Evolutionary conservation across 2,329 filamentous ascomycete genomes (phyloP), one percentile per base, ranked within the genome.

Genomic region (Neofusicoccum parvum): DNA sequence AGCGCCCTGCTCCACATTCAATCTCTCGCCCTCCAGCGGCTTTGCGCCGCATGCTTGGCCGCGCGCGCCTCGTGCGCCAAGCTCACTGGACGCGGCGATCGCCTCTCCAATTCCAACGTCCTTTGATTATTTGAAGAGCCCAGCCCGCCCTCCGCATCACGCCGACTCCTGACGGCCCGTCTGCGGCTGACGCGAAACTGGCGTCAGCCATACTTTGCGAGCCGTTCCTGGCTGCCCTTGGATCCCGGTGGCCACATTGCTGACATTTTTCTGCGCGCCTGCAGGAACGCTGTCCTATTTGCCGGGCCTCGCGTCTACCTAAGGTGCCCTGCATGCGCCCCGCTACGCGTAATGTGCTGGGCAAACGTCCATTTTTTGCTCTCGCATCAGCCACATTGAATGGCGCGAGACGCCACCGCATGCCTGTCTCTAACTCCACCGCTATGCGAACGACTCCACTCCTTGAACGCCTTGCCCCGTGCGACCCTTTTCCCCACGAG

Each of bases 291-390:
- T 10, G 11, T 49, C 56, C 32, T 32, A 60, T 60, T 60, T 48
- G 56, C 43, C 39, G 41, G 15, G 43, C 14, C n/a, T 32, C 23
- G 15, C n/a, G 23, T 36, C n/a, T 32, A 32, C 27, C 54, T 20
- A 60, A 60, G 56, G 41, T 27, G 45, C 56, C 43, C 56, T 60
- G 43, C 56, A 37, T 60, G 12, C 56, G 32, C 56, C 56, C 56
- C 17, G 41, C 56, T 17, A 17, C 56, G 32, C 56, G 37, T 45
- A 46, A n/a, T 48, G 23, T 60, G 56, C 32, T 36, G 23, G 23
- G 23, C 23, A 36, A 41, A 46, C 9, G 23, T 34, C 12, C 34
- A n/a, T 37, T 48, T 48, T 20, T 37, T 14, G 14, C 54, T 23
- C 20, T 17, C 43, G 32, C 56, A 37, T 34, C 43, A 60, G 56